phyloP scores from a whole-genome alignment of 805 yeast species.

The Cyberlindnera meyerae region DNA sequence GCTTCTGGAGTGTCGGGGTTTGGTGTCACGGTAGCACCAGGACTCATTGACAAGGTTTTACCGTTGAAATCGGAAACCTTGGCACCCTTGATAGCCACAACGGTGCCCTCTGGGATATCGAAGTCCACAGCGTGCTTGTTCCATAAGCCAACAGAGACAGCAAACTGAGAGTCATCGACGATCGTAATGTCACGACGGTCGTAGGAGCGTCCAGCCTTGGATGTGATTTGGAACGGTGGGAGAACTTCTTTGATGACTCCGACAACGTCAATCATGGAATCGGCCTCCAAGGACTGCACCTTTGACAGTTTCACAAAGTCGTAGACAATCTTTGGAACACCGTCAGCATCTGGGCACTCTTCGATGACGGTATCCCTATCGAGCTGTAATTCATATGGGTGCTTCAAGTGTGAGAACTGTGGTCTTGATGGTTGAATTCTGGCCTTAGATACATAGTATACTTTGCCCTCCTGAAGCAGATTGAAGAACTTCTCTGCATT shows the following conservation, averaged over 20 bases:
- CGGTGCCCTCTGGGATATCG: conserved; percentile 65
- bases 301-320: conserved; percentile 67
- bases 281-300: conserved; percentile 63
- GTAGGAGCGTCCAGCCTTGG: conserved; percentile 87
- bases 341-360: conserved; percentile 56
- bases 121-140: conserved; percentile 82
- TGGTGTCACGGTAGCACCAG: conserved; percentile 65
- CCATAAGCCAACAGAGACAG: conserved; percentile 84
- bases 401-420: conserved; percentile 75
- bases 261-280: conserved; percentile 75
- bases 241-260: conserved; percentile 79
- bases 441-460: conserved; percentile 78
- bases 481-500: conserved; percentile 76
- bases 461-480: conserved; percentile 80
- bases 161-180: conserved; percentile 79
- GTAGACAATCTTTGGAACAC: conserved; percentile 76
- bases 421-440: conserved; percentile 80
- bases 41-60: conserved; percentile 73
- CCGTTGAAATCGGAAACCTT: conserved; percentile 88
- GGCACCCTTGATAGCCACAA: conserved; percentile 89
- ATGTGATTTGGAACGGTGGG: conserved; percentile 71
- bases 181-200: conserved; percentile 85
- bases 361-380: conserved; percentile 75
- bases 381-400: conserved; percentile 82
- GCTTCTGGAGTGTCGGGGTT: conserved; percentile 92